A percentile compares a stretch with the other conserved stretches of the same genome.
Evolutionary conservation across 345 rosid species (phyloP).

Genomic region (Rhodamnia argentea): DNA sequence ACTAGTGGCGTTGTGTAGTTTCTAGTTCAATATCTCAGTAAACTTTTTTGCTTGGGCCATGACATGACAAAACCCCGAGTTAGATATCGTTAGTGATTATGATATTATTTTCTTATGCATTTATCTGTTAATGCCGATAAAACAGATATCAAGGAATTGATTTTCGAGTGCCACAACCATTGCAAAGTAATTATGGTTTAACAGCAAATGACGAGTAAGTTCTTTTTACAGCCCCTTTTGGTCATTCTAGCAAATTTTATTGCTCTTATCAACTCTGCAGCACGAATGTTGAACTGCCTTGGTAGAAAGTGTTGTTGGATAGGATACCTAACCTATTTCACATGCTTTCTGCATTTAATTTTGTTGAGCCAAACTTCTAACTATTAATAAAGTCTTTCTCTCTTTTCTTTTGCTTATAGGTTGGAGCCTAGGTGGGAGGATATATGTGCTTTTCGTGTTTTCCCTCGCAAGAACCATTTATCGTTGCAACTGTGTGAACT

Average conservation of each 20-base stretch:
- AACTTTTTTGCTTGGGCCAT: neutral
- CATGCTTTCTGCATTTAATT: neutral
- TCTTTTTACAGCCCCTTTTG: neutral
- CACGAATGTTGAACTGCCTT: neutral
- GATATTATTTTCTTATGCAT: neutral
- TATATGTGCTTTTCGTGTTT: conserved; percentile 64
- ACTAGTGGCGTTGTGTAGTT: neutral
- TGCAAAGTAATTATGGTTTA: conserved; percentile 53
- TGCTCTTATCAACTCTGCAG: neutral
- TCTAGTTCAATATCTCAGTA: neutral
- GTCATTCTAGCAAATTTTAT: neutral
- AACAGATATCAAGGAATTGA: conserved; percentile 82
- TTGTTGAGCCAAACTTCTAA: neutral
- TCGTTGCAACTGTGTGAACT: conserved; percentile 80
- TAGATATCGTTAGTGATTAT: neutral
- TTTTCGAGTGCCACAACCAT: conserved; percentile 73
- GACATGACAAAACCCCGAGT: neutral
- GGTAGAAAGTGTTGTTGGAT: neutral
- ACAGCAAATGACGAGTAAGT: conserved; percentile 39
- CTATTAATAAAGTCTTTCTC: neutral
- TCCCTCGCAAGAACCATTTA: conserved; percentile 73
- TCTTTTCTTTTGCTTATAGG: conserved; percentile 15
- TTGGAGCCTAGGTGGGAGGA: conserved; percentile 63
- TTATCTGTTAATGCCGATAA: neutral
- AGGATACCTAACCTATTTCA: neutral